Conservation (phyloP, 495 filamentous ascomycete genomes). For the Amphirosellinia nigrospora region DNA sequence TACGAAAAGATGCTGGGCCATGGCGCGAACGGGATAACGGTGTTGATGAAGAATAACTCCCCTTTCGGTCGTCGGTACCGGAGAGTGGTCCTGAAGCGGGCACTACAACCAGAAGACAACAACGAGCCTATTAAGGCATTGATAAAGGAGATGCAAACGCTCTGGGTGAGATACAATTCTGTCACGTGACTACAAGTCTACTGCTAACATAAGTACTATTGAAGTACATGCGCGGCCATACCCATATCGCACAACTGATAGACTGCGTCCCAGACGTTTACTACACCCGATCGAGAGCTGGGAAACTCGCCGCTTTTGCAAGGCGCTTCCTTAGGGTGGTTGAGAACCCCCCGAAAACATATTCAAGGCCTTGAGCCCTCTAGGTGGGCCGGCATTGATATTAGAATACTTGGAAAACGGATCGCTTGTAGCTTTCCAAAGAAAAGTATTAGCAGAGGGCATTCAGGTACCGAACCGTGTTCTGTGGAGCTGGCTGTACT, state of each 20-base stretch:
- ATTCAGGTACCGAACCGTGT: slow-evolving; percentile 3
- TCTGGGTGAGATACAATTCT: not conserved
- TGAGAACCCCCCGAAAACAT: slow-evolving; percentile 1
- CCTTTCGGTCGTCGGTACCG: not conserved
- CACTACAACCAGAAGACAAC: not conserved
- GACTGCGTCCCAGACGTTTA: not conserved
- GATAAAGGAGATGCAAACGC: not conserved
- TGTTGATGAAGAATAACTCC: not conserved
- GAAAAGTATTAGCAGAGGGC: not conserved
- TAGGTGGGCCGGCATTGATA: not conserved
- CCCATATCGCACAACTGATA: slow-evolving; percentile 5
- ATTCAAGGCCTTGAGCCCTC: not conserved
- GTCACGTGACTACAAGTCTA: too few relatives aligned
- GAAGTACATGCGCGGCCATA: not conserved
- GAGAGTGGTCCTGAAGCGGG: slow-evolving; percentile 10
- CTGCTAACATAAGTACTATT: not conserved
- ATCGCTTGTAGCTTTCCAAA: not conserved
- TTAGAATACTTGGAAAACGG: slow-evolving; percentile 10
- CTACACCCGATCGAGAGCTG: not conserved
- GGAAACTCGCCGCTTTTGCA: not conserved
- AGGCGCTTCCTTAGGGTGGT: not conserved
- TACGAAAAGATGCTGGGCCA: not conserved
- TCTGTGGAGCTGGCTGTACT: slow-evolving; percentile 1
- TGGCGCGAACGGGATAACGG: not conserved
- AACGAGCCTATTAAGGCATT: not conserved